These are phyloP conservation scores for Fusarium sp. DNA, from an alignment of 2,329 filamentous ascomycete genomes.

Conservation along the genomic window DNA sequence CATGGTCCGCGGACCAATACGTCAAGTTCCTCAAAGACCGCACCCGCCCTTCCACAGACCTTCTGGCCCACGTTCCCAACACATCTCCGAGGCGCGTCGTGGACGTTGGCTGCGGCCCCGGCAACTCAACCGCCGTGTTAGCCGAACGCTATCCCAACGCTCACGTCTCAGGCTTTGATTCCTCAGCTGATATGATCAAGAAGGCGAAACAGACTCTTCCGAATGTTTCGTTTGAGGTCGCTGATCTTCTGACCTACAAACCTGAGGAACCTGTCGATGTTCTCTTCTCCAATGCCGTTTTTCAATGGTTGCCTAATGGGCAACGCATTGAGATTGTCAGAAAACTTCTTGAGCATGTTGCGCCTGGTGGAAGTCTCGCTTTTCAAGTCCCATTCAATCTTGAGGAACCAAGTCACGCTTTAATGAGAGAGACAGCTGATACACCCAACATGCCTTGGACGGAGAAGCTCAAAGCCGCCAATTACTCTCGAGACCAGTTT, in stretches of 20 bases:
- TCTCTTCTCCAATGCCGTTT: constrained; percentile 66
- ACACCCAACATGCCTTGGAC: constrained; percentile 54
- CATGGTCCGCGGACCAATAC: constrained; percentile 67
- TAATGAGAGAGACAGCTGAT: constrained; percentile 57
- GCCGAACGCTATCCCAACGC: constrained; percentile 59
- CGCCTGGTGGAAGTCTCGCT: constrained; percentile 60
- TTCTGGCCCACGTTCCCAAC: constrained; percentile 59
- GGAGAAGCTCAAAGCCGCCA: constrained; percentile 40
- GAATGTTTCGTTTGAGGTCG: constrained; percentile 55
- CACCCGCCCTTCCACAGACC: constrained; percentile 63
- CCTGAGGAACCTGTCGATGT: constrained; percentile 52
- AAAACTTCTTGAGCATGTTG: constrained; percentile 54
- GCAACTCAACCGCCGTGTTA: constrained; percentile 65
- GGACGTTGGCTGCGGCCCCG: constrained; percentile 70
- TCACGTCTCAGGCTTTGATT: constrained; percentile 62
- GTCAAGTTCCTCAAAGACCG: constrained; percentile 65
- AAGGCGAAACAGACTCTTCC: constrained; percentile 57
- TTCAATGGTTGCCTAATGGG: constrained; percentile 64
- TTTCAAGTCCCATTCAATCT: constrained; percentile 64
- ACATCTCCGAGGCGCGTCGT: constrained; percentile 56
- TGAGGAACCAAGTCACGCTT: constrained; percentile 57
- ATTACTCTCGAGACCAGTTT: constrained; percentile 58
- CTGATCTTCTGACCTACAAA: constrained; percentile 56
- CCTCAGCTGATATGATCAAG: constrained; percentile 64
- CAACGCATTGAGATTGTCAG: constrained; percentile 58